Conservation (phyloP, 352 stramenopile species). For the Thalassiosira pacifica region DNA sequence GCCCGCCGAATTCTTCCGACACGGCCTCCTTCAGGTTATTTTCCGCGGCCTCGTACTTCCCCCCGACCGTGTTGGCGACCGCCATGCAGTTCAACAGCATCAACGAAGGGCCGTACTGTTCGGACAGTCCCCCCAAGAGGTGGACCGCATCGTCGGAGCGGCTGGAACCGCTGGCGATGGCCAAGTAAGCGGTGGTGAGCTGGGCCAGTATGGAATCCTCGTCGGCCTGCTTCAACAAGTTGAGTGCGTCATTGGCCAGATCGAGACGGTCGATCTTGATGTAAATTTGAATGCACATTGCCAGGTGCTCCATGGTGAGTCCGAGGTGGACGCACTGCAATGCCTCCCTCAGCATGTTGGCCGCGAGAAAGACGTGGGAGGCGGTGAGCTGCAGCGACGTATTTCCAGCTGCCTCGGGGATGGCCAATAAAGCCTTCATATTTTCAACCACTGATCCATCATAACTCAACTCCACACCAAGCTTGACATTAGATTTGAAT, state of each 20-base stretch:
- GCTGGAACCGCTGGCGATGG: slow-evolving; percentile 88
- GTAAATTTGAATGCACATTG: slow-evolving; percentile 88
- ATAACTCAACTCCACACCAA: no score
- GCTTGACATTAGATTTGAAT: no score
- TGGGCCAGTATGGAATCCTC: slow-evolving; percentile 97
- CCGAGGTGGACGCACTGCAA: no score
- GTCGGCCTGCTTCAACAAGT: slow-evolving; percentile 92
- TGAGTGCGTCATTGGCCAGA: slow-evolving; percentile 90
- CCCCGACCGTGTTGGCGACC: slow-evolving; percentile 91
- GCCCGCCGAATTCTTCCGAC: slow-evolving; percentile 78
- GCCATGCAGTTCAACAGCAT: slow-evolving; percentile 93
- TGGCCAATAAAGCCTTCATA: no score
- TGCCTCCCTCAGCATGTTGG: no score
- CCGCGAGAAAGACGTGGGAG: no score
- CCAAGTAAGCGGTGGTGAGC: slow-evolving; percentile 91
- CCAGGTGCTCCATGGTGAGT: no score
- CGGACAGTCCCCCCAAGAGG: slow-evolving; percentile 92
- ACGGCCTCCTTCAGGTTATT: slow-evolving; percentile 90
- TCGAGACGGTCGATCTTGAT: slow-evolving; percentile 95
- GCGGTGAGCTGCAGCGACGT: no score
- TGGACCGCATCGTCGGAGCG: slow-evolving; percentile 92
- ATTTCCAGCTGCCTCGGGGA: no score
- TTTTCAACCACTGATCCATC: no score
- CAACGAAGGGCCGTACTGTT: slow-evolving; percentile 93
- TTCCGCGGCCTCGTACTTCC: slow-evolving; percentile 92